phyloP scores from a whole-genome alignment of 2,329 filamentous ascomycete genomes.

The Mollisiaceae sp. region DNA sequence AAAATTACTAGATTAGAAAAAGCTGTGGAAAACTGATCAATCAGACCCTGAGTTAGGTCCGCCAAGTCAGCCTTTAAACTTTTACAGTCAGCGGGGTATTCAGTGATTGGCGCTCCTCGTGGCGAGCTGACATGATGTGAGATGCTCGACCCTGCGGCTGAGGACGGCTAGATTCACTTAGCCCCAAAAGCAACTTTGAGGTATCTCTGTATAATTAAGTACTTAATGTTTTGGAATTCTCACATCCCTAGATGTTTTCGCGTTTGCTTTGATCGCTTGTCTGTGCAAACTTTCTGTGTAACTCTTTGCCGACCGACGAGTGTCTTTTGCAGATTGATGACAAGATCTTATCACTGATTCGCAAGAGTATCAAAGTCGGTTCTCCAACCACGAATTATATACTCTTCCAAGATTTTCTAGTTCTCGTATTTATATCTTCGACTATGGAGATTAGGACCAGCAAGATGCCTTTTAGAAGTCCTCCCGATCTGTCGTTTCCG shows the following conservation, averaged over 20 bases:
- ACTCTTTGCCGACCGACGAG: not conserved
- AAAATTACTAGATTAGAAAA: not conserved
- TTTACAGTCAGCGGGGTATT: slow-evolving; percentile 11
- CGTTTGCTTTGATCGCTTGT: not conserved
- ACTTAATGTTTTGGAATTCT: not conserved
- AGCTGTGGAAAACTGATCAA: slow-evolving; percentile 14
- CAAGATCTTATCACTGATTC: not conserved
- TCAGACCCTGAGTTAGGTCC: not conserved
- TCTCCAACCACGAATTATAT: not conserved
- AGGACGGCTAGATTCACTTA: slow-evolving; percentile 2
- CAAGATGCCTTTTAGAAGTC: not conserved
- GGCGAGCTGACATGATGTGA: slow-evolving; percentile 19
- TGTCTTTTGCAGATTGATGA: not conserved
- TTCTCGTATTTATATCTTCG: not conserved
- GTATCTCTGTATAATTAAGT: not conserved
- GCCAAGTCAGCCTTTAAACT: slow-evolving; percentile 6
- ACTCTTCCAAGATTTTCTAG: not conserved
- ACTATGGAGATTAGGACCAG: not conserved
- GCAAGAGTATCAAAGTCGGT: too few relatives aligned
- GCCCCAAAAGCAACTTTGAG: not conserved
- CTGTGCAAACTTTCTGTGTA: not conserved
- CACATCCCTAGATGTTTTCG: not conserved
- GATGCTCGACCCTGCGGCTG: slow-evolving; percentile 13
- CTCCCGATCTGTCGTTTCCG: slow-evolving; percentile 20
- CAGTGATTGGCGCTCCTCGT: not conserved